Base-by-base conservation (phyloP, 352 stramenopile species). In the Saprolegnia diclina region DNA sequence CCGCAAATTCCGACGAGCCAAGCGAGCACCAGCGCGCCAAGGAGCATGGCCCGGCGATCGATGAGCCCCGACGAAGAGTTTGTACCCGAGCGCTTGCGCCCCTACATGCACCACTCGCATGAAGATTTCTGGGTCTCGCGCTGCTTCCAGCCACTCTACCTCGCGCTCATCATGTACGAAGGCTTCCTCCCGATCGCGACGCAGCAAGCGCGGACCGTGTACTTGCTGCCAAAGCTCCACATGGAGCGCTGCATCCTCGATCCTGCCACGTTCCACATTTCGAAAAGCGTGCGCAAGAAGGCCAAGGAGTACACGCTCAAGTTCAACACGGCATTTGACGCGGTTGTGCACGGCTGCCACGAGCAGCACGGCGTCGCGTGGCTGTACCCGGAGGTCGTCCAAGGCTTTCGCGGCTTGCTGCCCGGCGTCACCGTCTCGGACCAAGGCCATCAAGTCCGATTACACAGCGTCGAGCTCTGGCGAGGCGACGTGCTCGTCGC, bases 111-210 rank as follows among this genome's bases (percentile, higher is more conserved):
- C 72, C 91, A 97, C 71, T 96, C 94, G 69, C 87, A 96, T 69
- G 90, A 95, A 46, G 93, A 98, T 67, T 98, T 98, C 71, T 98
- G 95, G 73, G 80, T 97, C 42, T 94, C 89, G 52, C 85, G 77
- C 19, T 88, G 86, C 67, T 97, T 97, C 72, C 83, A 98, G 44
- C 82, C 87, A 19, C 62, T 91, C 72, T 73, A 98, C 48, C 76
- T 98, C 32, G 82, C 79, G 52, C 89, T 97, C 72, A 79, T 98
- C 56, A 98, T 98, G 89, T 89, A 80, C 64, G 89, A 97, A 72
- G 93, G 93, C n/a, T 98, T 98, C 66, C 76, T 98, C 64, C 93
- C 93, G 35, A 98, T 98, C 69, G 93, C 93, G 5, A 95, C 89
- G 40, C 79, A 93, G 50, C 88, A 83, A 74, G 76, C 79, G 32